These are phyloP conservation scores for Paradendryphiella salina DNA, from an alignment of 2,329 filamentous ascomycete genomes.

Conservation along the genomic window DNA sequence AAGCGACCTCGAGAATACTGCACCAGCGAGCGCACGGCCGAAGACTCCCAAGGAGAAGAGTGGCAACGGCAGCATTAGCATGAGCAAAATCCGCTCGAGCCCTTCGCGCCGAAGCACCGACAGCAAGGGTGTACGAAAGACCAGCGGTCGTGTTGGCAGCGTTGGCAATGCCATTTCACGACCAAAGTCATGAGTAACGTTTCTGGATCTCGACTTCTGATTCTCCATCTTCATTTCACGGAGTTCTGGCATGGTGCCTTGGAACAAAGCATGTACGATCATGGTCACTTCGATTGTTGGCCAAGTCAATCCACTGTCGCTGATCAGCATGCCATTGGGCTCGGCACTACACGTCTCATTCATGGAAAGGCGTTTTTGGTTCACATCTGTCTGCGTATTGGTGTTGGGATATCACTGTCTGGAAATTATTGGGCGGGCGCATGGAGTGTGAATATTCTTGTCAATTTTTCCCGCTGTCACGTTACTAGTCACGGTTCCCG, in stretches of 20 bases:
- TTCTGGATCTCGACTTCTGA: constrained; percentile 9
- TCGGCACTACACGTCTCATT: constrained; percentile 21
- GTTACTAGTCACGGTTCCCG: constrained; percentile 18
- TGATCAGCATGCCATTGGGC: constrained; percentile 15
- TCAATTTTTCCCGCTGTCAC: constrained; percentile 7
- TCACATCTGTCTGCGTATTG: constrained; percentile 19
- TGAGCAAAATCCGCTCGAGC: constrained; percentile 52
- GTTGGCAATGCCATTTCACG: constrained; percentile 43
- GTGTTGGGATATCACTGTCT: constrained; percentile 17
- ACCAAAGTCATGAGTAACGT: constrained; percentile 33
- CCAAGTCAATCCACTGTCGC: constrained; percentile 16
- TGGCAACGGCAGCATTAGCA: constrained; percentile 50
- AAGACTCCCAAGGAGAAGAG: constrained; percentile 53
- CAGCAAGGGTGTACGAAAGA: constrained; percentile 56
- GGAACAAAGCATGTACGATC: constrained; percentile 5
- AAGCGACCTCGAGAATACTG: constrained; percentile 54
- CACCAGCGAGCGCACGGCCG: constrained; percentile 41
- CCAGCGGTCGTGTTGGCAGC: constrained; percentile 56
- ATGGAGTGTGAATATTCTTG: constrained; percentile 19
- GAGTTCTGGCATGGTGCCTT: constrained; percentile 12
- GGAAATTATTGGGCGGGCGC: constrained; percentile 21
- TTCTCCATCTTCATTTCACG: constrained; percentile 16
- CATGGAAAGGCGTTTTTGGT: constrained; percentile 35
- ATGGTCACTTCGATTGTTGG: constrained; percentile 15
- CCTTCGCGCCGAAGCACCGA: constrained; percentile 53